Evolutionary conservation across 257 asterid species (phyloP).

Genomic region (Rhazya stricta): DNA sequence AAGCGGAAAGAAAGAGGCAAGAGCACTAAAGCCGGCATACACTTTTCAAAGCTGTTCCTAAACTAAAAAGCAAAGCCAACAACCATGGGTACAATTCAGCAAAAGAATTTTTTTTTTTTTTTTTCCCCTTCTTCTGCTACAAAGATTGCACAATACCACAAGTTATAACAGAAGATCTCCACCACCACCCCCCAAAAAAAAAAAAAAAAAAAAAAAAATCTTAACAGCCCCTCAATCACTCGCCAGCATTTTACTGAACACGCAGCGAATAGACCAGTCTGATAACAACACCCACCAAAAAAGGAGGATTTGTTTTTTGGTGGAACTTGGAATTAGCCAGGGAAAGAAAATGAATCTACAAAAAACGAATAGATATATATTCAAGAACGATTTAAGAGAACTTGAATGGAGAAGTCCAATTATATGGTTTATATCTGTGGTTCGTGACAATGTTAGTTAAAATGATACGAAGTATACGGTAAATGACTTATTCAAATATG

Average conservation of each 20-base stretch:
- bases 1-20: background rate
- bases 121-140: no score
- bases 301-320: background rate
- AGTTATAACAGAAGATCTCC: background rate
- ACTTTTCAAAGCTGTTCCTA: slow-evolving; percentile 4
- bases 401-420: no score
- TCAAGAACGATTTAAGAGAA: no score
- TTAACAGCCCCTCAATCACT: background rate
- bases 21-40: slow-evolving; percentile 10
- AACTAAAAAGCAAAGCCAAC: background rate
- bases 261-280: background rate
- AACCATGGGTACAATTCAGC: background rate
- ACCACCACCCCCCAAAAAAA: no score
- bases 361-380: background rate
- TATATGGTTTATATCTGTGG: no score
- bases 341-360: background rate
- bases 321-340: background rate
- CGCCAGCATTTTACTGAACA: background rate
- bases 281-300: no score
- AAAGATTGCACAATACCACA: background rate
- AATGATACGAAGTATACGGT: no score
- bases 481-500: no score
- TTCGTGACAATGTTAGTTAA: no score
- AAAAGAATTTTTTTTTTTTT: no score
- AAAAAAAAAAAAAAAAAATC: background rate